These are phyloP conservation scores for Spergularia marina DNA, from an alignment of 148 eudicot species.

Conservation along the genomic window DNA sequence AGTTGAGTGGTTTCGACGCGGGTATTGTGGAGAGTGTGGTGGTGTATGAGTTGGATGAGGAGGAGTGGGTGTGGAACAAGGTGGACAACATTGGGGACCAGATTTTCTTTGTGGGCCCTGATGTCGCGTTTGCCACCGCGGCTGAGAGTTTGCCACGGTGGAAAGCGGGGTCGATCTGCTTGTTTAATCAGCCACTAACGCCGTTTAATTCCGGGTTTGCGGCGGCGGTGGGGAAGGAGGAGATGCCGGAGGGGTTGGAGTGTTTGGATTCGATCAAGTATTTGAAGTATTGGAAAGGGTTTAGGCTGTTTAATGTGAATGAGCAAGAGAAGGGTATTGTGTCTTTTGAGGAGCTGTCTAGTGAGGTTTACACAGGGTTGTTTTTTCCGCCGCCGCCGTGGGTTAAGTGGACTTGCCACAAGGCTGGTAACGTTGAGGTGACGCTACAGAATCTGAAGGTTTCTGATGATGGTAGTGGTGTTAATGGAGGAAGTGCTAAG, in stretches of 20 bases:
- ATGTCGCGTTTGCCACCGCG: not conserved
- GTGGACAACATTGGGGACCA: not conserved
- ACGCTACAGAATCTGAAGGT: not conserved
- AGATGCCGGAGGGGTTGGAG: not conserved
- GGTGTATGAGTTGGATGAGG: not conserved
- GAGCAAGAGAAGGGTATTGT: not conserved
- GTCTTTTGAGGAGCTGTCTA: not conserved
- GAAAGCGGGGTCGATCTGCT: conserved; percentile 23
- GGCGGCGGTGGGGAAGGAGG: not conserved
- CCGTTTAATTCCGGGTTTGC: not conserved
- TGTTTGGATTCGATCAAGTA: not conserved
- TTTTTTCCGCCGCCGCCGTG: conserved; percentile 10
- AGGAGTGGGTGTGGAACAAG: not conserved
- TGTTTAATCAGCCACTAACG: conserved; percentile 26
- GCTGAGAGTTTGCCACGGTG: not conserved
- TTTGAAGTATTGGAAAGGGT: conserved; percentile 4
- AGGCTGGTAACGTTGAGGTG: not conserved
- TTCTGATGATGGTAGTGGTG: not conserved
- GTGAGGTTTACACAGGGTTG: not conserved
- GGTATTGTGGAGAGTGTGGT: not conserved
- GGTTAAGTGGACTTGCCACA: conserved; percentile 9
- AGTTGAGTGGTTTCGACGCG: not conserved
- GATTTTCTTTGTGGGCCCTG: not conserved
- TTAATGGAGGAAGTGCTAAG: not conserved
- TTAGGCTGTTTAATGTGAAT: not conserved